Base-by-base conservation (phyloP, 169 alveolate species). In the Eimeria necatrix region DNA sequence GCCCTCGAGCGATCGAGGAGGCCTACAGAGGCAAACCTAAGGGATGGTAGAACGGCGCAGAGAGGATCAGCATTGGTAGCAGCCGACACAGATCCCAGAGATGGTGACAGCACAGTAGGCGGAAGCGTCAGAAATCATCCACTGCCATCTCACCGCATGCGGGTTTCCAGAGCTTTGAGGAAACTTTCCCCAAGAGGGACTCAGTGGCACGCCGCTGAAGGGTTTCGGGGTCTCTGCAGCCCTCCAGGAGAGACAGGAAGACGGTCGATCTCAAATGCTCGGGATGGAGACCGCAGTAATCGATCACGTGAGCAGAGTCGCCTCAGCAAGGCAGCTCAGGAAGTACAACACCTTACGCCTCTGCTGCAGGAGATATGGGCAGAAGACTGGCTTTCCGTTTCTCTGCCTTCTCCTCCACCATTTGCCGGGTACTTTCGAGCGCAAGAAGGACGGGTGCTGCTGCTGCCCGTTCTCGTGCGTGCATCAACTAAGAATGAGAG, bases 351-450 rank as follows among this genome's bases (percentile, higher is more conserved):
- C 7, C 91, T 84, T 48, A 84, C 91, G 22, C 61, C 71, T 4
- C 86, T 92, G 59, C 73, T 92, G 9, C 74, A 74, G 26, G 95
- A 92, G 61, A 85, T 92, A 22, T 92, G 95, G 95, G 49, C 76
- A 2, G 95, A 92, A 49, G 95, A 92, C 61, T 92, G 61, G 83
- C 73, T 92, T 10, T 78, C 95, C 0, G 88, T 92, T 60, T 61
- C 95, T 5, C 56, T 92, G 74, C 95, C 95, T 0, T 78, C 92
- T 14, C 92, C 89, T 7, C 95, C 95, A 8, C 78, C 86, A 26
- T 92, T 92, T 68, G 95, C 86, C 2, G 12, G 68, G 16, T 71
- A 85, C 24, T 16, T 80, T n/a, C 59, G 73, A n/a, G 64, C 86
- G 1, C 95, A 92, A 22, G 92, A 68, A 51, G 87, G 88, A 3